Base-by-base conservation (phyloP, 495 filamentous ascomycete genomes). In the Daldinia childiae region DNA sequence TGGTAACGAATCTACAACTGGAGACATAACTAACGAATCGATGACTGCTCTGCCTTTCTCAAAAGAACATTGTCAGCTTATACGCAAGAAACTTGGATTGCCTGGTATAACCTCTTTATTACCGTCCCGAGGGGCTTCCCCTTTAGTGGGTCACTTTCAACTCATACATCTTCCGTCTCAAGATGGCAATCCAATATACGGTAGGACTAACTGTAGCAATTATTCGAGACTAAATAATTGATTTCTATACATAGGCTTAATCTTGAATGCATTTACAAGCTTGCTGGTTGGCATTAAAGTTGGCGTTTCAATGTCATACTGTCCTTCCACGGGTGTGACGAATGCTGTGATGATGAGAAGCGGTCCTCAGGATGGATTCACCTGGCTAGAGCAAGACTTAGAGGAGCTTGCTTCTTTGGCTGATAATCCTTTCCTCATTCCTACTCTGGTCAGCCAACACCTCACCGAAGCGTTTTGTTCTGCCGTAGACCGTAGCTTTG, bases 371-470 rank as follows among this genome's bases (percentile, higher is more conserved):
- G 48, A 68, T 55, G 64, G 57, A 11, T 56, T 68, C 26, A 1
- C 57, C 30, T 68, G 64, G 64, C 17, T 68, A 15, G 24, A 45
- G 19, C 24, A 61, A 45, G 64, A 68, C 27, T 48, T 68, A 19
- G 57, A 68, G 17, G 50, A 61, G 8, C 6, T 56, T 6, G 34
- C 26, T 7, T 17, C 57, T 26, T 36, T 68, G 19, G 45, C 64
- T 14, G 58, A 62, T n/a, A 68, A 62, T 38, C 64, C 64, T 17
- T 68, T 68, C 58, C 64, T 68, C 1, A 24, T 62, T 0, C 48
- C 48, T 6, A 56, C 27, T 7, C 34, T 68, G 8, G 43, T 68
- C 26, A 62, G 64, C 14, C 64, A 68, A 27, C 64, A 56, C 36
- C 64, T 68, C 8, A 48, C 48, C 48, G 64, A 68, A 24, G 64